These are phyloP conservation scores for Candida piceae DNA, from an alignment of 805 yeast species.

Conservation along the genomic window DNA sequence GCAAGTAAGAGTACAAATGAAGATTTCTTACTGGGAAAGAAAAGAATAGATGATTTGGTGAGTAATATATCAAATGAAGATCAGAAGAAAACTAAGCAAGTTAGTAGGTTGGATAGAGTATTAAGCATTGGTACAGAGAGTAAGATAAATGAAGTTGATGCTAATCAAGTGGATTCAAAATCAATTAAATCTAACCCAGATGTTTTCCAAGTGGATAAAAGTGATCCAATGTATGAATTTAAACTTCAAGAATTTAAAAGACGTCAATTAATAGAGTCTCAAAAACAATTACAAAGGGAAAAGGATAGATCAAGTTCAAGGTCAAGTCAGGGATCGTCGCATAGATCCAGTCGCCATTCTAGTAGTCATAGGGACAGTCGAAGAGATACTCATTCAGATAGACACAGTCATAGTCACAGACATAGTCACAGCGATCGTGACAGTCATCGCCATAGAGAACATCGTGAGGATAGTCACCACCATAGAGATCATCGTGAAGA, in stretches of 20 bases:
- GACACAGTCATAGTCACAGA: not conserved
- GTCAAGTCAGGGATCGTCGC: not conserved
- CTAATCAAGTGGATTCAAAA: no score
- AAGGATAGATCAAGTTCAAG: constrained; percentile 3
- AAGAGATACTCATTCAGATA: not conserved
- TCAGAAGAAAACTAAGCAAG: not conserved
- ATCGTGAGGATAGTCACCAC: not conserved
- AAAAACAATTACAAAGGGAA: constrained; percentile 1
- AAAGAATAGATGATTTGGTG: not conserved
- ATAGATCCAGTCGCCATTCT: no score
- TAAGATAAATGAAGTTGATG: no score
- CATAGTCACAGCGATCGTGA: not conserved
- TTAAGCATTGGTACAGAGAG: constrained; percentile 20
- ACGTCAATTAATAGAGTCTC: constrained; percentile 6
- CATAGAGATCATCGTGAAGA: not conserved
- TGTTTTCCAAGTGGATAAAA: constrained; percentile 20
- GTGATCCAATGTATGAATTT: constrained; percentile 50
- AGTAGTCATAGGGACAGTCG: not conserved
- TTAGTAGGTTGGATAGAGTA: constrained; percentile 17
- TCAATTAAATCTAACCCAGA: no score
- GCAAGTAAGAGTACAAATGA: constrained; percentile 4
- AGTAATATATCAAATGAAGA: no score
- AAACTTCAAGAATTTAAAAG: constrained; percentile 26
- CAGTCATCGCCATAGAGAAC: not conserved
- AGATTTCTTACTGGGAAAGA: constrained; percentile 20